These are phyloP conservation scores for Fusarium begoniae DNA, from an alignment of 2,329 filamentous ascomycete species.

Conservation along the genomic window DNA sequence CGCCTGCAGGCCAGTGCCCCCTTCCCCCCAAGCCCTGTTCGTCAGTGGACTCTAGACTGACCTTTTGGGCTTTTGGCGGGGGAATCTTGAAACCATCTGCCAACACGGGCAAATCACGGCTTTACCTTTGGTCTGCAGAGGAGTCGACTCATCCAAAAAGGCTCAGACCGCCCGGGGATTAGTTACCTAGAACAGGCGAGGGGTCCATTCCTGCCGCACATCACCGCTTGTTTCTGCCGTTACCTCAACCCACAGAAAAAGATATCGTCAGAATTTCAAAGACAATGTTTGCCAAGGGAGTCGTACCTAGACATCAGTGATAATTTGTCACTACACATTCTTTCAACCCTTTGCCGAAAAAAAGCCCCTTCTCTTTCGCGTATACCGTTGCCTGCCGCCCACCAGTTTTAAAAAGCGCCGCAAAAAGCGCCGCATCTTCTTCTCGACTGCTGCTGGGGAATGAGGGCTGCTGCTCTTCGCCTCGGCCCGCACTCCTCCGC, in stretches of 20 bases:
- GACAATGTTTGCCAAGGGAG: slow-evolving; percentile 4
- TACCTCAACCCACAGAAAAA: slow-evolving; percentile 34
- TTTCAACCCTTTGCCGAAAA: neutral
- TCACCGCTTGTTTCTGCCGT: slow-evolving; percentile 44
- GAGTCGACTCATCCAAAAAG: neutral
- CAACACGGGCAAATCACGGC: slow-evolving; percentile 17
- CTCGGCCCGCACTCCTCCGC: slow-evolving; percentile 35
- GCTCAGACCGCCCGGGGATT: slow-evolving; percentile 17
- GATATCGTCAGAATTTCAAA: slow-evolving; percentile 23
- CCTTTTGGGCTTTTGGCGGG: neutral
- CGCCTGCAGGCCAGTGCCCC: neutral
- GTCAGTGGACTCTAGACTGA: neutral
- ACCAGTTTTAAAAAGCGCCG: neutral
- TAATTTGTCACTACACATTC: neutral
- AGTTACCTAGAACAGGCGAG: slow-evolving; percentile 14
- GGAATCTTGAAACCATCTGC: slow-evolving; percentile 18
- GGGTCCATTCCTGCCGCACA: slow-evolving; percentile 40
- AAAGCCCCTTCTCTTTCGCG: neutral
- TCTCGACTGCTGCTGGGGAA: slow-evolving; percentile 29
- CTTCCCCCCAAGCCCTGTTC: neutral
- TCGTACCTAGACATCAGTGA: neutral
- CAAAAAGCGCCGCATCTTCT: slow-evolving; percentile 9
- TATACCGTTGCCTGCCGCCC: slow-evolving; percentile 13
- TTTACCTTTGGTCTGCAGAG: slow-evolving; percentile 4
- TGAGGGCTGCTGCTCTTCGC: slow-evolving; percentile 41